phyloP scores from a whole-genome alignment of 2,329 filamentous ascomycete genomes.

The Leptographium radiaticola region DNA sequence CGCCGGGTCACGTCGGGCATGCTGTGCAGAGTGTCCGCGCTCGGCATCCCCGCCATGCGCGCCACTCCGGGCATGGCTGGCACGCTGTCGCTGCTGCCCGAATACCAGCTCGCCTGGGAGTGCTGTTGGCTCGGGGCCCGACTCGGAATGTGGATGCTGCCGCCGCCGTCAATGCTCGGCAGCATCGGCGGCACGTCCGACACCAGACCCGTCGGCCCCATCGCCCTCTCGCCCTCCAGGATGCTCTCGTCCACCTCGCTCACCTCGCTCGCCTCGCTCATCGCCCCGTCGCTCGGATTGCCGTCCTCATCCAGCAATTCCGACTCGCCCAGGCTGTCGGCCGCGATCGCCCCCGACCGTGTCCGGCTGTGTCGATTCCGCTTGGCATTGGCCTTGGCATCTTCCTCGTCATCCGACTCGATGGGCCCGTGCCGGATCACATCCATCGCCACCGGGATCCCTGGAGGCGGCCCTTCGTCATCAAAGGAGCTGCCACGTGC shows the following conservation, averaged over 20 bases:
- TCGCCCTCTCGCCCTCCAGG: conserved; percentile 12
- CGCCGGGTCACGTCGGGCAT: conserved; percentile 47
- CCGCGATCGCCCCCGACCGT: not conserved
- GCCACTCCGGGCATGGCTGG: too few relatives aligned
- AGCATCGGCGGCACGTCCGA: conserved; percentile 41
- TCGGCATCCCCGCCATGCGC: too few relatives aligned
- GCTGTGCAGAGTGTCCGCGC: too few relatives aligned
- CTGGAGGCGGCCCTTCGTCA: conserved; percentile 54
- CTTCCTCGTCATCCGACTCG: conserved; percentile 46
- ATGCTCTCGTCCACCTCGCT: not conserved
- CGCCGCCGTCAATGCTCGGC: conserved; percentile 45
- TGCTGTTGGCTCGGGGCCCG: conserved; percentile 24
- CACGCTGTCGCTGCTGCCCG: conserved; percentile 9
- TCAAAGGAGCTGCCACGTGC: conserved; percentile 41
- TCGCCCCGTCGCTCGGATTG: conserved; percentile 22
- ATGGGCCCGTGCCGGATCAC: conserved; percentile 47
- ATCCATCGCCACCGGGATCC: conserved; percentile 51
- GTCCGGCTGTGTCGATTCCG: conserved; percentile 12
- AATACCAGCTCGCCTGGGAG: conserved; percentile 30
- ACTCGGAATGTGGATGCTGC: conserved; percentile 50
- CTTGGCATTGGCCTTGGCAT: conserved; percentile 21
- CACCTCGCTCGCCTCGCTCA: conserved; percentile 19
- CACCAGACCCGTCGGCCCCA: conserved; percentile 26
- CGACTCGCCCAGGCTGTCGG: conserved; percentile 15
- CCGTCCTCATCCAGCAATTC: conserved; percentile 33